Conservation (phyloP, 345 rosid genomes). For the thale cress (Arabidopsis thaliana) region TAIR10.1 NC_003070.9:20933001-20933500, state of each 20-base stretch:
- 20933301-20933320: slow-evolving; percentile 88
- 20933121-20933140: slow-evolving; percentile 92
- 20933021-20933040: slow-evolving; percentile 69
- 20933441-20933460: slow-evolving; percentile 59
- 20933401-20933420: not conserved
- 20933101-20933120: slow-evolving; percentile 82
- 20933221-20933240: slow-evolving; percentile 96
- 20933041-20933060: slow-evolving; percentile 85
- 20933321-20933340: slow-evolving; percentile 84
- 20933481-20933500: slow-evolving; percentile 79
- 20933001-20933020: slow-evolving; percentile 70
- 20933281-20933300: slow-evolving; percentile 89
- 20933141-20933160: slow-evolving; percentile 81
- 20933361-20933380: slow-evolving; percentile 57
- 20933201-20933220: slow-evolving; percentile 99
- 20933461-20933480: slow-evolving; percentile 74
- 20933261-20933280: slow-evolving; percentile 95
- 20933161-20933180: slow-evolving; percentile 83
- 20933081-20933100: slow-evolving; percentile 86
- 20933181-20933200: slow-evolving; percentile 93
- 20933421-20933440: not conserved
- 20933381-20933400: slow-evolving; percentile 20
- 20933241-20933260: slow-evolving; percentile 90
- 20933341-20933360: slow-evolving; percentile 65
- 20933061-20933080: slow-evolving; percentile 71